A percentile compares a stretch with the other conserved stretches of the same genome.
phyloP scores from a whole-genome alignment of 2,329 filamentous ascomycete species.

The Lojkania enalia region DNA sequence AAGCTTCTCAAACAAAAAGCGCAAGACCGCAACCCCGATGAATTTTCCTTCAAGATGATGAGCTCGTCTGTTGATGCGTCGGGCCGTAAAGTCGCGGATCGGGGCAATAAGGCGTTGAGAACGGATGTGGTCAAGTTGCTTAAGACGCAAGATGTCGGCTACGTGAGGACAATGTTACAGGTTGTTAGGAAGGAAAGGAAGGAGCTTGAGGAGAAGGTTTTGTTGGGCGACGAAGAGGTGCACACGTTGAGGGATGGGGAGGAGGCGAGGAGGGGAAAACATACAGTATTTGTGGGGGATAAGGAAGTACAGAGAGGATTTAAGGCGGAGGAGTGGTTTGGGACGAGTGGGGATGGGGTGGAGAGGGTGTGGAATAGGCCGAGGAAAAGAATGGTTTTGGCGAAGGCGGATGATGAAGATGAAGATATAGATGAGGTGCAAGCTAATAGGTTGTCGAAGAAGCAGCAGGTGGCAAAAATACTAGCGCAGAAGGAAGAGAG shows the following conservation, averaged over 20 bases:
- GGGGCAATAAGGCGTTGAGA: conserved; percentile 53
- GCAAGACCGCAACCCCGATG: conserved; percentile 65
- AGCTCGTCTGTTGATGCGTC: conserved; percentile 53
- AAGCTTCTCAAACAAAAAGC: conserved; percentile 63
- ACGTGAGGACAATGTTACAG: conserved; percentile 62
- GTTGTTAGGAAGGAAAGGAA: conserved; percentile 58
- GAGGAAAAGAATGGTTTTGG: conserved; percentile 28
- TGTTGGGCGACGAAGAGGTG: conserved; percentile 46
- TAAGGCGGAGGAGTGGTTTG: conserved; percentile 47
- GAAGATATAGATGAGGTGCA: conserved; percentile 25
- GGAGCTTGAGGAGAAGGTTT: conserved; percentile 48
- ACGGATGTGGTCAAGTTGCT: conserved; percentile 64
- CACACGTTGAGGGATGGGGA: conserved; percentile 43
- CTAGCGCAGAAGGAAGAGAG: conserved; percentile 34
- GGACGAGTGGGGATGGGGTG: conserved; percentile 31
- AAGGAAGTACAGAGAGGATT: conserved; percentile 48
- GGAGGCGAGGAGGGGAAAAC: conserved; percentile 26
- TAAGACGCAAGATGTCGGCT: conserved; percentile 68
- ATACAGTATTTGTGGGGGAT: conserved; percentile 47
- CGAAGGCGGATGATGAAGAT: conserved; percentile 27
- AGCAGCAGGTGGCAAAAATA: conserved; percentile 35
- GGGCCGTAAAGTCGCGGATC: conserved; percentile 46
- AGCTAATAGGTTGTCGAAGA: conserved; percentile 34
- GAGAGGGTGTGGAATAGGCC: conserved; percentile 21
- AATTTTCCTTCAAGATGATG: conserved; percentile 68